Evolutionary conservation across 495 filamentous ascomycete genomes (phyloP), one percentile per base, ranked within the genome.

Genomic region (Tetracladium marchalianum): DNA sequence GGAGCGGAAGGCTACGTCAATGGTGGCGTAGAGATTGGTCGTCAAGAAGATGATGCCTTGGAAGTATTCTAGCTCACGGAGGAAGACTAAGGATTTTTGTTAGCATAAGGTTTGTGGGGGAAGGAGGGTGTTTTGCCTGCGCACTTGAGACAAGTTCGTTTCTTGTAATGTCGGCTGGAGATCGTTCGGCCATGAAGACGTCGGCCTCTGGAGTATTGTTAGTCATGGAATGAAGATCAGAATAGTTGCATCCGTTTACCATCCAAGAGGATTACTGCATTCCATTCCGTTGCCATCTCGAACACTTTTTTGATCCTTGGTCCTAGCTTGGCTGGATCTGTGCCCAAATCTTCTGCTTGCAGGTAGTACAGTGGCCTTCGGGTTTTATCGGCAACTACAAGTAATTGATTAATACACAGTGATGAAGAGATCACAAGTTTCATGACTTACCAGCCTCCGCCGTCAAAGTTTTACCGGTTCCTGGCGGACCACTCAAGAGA

Each of bases 41-140:
- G 69, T 73, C n/a, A 73, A 42, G 54, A 73, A 73, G 33, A 73
- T 60, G 46, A 72, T 72, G 15, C 71, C 70, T 4, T 60, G 58
- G 49, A 70, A 78, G 55, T 78, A 78, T 58, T 81, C 75, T 2
- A 80, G 62, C 60, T 70, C 67, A 13, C 72, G 65, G 16, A 76
- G 62, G 42, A 77, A 77, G 34, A 73, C 44, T 47, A 11, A 16
- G 22, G 22, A 7, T 34, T 44, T 35, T 7, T 11, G 7, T 33
- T 7, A 19, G 6, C 2, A 17, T 44, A 6, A 15, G 35, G 8
- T 34, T 7, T 15, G 1, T 1, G 41, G 6, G 35, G 5, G 12
- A 7, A 32, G 10, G 8, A 32, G 16, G 1, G 3, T 27, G 22
- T 3, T 3, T 27, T 3, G 22, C 3, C 3, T 27, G 22, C 31